phyloP scores from a whole-genome alignment of 345 rosid species.

The Anastatica hierochuntica region DNA sequence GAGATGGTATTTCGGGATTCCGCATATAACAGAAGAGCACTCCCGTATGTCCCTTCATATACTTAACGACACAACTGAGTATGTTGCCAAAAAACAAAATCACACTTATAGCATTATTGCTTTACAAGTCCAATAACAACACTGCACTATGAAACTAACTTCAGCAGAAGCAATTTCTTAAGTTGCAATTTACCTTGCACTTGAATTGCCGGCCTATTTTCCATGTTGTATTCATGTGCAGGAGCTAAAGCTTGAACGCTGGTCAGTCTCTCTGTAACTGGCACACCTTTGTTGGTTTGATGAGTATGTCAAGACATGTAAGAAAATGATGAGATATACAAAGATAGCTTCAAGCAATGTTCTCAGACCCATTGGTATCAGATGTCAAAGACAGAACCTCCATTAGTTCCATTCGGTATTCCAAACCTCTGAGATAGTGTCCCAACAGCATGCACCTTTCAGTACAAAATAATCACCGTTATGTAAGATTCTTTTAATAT shows the following conservation, averaged over 20 bases:
- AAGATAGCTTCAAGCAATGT: constrained; percentile 8
- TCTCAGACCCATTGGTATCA: constrained; percentile 32
- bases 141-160: background rate
- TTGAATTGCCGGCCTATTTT: background rate
- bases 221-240: too few relatives aligned
- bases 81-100: background rate
- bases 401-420: constrained; percentile 44
- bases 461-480: background rate
- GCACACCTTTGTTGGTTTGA: too few relatives aligned
- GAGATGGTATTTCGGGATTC: too few relatives aligned
- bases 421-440: constrained; percentile 62
- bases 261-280: too few relatives aligned
- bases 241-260: too few relatives aligned
- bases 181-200: background rate
- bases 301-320: background rate
- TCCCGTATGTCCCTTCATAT: too few relatives aligned
- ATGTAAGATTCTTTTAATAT: background rate
- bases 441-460: constrained; percentile 90
- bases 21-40: too few relatives aligned
- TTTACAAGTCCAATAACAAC: background rate
- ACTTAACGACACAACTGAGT: background rate
- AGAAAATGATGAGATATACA: background rate
- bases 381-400: constrained; percentile 57
- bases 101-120: background rate
- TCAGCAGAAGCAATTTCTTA: background rate